Conservation (phyloP, 148 eudicot genomes). For the Persicaria tinctoria region DNA sequence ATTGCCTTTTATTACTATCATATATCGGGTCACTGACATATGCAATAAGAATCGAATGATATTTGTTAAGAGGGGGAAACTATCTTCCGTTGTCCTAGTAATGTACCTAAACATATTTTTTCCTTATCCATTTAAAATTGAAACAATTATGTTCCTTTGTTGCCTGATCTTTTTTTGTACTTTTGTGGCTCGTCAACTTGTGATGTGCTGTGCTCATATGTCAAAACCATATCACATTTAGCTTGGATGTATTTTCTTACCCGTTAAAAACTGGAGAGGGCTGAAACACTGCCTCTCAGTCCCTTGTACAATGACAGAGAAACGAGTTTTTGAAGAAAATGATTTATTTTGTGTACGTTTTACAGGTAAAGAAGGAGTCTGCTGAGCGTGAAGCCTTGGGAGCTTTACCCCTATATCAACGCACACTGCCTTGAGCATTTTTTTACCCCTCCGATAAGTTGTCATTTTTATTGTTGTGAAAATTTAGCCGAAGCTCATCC, state of each 20-base stretch:
- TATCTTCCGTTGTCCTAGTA: background rate
- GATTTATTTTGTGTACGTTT: background rate
- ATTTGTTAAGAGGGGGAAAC: background rate
- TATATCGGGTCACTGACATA: background rate
- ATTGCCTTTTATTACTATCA: background rate
- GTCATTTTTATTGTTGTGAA: background rate
- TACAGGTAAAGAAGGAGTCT: constrained; percentile 42
- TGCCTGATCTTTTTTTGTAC: background rate
- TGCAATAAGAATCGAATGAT: background rate
- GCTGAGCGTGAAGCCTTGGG: constrained; percentile 51
- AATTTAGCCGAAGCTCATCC: background rate
- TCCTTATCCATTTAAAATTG: background rate
- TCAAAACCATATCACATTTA: background rate
- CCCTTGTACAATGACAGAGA: background rate
- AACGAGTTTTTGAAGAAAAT: too few species aligned
- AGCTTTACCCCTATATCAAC: constrained; percentile 50
- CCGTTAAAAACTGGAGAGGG: background rate
- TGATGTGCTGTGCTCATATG: background rate
- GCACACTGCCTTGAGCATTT: constrained; percentile 29
- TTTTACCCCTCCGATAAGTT: background rate
- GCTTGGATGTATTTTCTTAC: background rate
- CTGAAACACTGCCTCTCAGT: background rate
- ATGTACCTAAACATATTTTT: background rate
- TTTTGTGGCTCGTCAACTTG: background rate
- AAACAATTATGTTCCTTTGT: background rate